Evolutionary conservation across 2,329 filamentous ascomycete genomes (phyloP).

Genomic region (Fulvia fulva): DNA sequence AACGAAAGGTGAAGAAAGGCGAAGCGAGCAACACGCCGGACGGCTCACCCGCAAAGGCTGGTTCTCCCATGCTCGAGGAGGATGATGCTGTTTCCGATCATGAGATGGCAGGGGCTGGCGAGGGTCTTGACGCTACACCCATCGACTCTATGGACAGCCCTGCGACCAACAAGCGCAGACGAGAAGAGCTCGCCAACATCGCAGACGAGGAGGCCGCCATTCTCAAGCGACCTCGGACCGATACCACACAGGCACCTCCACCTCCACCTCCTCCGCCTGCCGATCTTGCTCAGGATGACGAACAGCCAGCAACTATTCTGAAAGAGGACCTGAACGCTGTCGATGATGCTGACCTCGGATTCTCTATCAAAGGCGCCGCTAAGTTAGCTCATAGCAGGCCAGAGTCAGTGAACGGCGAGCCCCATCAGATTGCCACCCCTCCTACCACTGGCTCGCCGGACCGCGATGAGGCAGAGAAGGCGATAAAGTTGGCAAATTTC

Average conservation of each 20-base stretch:
- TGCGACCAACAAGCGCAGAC: constrained; percentile 25
- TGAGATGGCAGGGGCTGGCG: constrained; percentile 23
- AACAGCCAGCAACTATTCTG: constrained; percentile 10
- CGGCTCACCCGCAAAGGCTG: constrained; percentile 27
- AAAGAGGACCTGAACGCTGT: constrained; percentile 3
- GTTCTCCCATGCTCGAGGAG: constrained; percentile 21
- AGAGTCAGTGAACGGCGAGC: constrained; percentile 27
- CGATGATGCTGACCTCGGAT: constrained; percentile 21
- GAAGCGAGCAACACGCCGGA: constrained; percentile 24
- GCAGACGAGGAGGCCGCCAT: constrained; percentile 29
- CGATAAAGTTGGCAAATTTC: constrained; percentile 23
- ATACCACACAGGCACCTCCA: constrained; percentile 27
- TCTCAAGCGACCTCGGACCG: constrained; percentile 31
- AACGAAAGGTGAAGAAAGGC: constrained; percentile 38
- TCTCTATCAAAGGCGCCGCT: constrained; percentile 27
- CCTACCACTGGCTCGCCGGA: constrained; percentile 37
- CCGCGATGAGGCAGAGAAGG: constrained; percentile 29
- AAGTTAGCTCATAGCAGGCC: constrained; percentile 13
- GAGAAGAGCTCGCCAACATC: constrained; percentile 32
- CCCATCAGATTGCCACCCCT: constrained; percentile 45
- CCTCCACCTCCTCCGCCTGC: constrained; percentile 42
- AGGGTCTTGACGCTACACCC: constrained; percentile 22
- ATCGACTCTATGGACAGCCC: constrained; percentile 20
- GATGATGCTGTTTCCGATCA: constrained; percentile 25
- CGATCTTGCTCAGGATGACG: constrained; percentile 31